phyloP scores from a whole-genome alignment of 208 protist genomes.

The Crithidia brevicula region DNA sequence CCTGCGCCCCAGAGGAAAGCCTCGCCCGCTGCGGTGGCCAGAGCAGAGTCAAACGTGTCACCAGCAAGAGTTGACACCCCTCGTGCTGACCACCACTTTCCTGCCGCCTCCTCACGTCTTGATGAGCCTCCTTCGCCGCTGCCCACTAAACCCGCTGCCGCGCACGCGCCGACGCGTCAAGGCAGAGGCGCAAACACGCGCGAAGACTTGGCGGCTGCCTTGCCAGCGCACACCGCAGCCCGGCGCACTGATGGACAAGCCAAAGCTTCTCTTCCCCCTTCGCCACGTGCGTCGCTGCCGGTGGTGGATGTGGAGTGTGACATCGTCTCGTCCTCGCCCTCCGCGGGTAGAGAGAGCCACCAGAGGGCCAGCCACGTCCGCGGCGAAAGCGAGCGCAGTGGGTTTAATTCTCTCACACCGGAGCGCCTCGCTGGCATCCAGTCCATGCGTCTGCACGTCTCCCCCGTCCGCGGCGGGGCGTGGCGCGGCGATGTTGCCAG shows the following conservation, averaged over 20 bases:
- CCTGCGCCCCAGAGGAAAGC: too few relatives aligned
- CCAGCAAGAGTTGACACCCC: too few relatives aligned
- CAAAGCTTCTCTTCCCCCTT: neutral
- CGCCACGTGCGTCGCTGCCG: neutral
- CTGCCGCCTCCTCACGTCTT: neutral
- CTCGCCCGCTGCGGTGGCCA: too few relatives aligned
- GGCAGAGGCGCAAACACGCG: neutral
- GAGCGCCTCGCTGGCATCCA: constrained; percentile 25
- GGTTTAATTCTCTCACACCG: constrained; percentile 6
- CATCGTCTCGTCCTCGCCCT: constrained; percentile 23
- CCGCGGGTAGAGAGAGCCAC: neutral
- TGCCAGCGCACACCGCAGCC: too few relatives aligned
- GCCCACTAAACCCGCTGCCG: neutral
- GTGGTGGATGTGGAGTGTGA: constrained; percentile 25
- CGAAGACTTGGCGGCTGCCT: neutral
- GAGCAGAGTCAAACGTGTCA: too few relatives aligned
- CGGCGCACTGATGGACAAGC: too few relatives aligned
- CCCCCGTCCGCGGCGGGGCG: constrained; percentile 26
- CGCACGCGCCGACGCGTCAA: neutral
- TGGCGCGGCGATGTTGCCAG: constrained; percentile 11
- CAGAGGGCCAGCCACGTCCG: too few relatives aligned
- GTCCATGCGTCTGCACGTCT: constrained; percentile 41
- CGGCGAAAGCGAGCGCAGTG: too few relatives aligned
- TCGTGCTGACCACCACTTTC: too few relatives aligned
- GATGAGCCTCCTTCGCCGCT: constrained; percentile 10